Base-by-base conservation (phyloP, 2,329 filamentous ascomycete species). In the Colletotrichum cereale region DNA sequence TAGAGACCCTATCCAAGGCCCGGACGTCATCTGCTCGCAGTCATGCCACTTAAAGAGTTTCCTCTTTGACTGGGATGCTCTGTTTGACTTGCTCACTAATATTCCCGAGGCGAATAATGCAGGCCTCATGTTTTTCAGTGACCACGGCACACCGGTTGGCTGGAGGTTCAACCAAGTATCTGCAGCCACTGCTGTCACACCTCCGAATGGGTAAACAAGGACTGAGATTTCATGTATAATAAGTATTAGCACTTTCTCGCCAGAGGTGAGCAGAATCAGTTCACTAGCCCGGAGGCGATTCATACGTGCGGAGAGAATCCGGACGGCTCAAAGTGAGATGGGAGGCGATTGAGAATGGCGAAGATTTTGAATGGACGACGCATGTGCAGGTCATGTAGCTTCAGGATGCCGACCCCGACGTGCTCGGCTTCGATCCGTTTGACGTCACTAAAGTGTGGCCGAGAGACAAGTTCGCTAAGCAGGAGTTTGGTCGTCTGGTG, bases 351-450 rank as follows among this genome's bases (percentile, higher is more conserved):
- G 80, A 86, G 63, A 80, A 80, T 26, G 86, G 86, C 50, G 84
- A 90, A 40, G 82, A 83, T 73, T 84, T 87, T 36, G 84, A 84
- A 14, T 90, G 87, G 87, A 87, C 84, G 29, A 84, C 85, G 73
- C 87, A 85, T 73, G 84, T 89, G 8, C 88, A 90, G 77, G 82
- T 87, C n/a, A 83, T 90, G 74, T 83, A 84, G 57, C 87, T 87
- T 11, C 83, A 87, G 62, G 82, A 90, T 67, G 86, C 87, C 5
- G 84, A 88, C 69, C 80, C 84, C 2, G 78, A 81, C n/a, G 82
- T 82, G 58, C 80, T 88, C n/a, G 83, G 84, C 5, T 88, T 87
- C 71, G 85, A 88, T 63, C 82, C 84, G 10, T 87, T 88, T 71
- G 86, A 88, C 73, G 80, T 87, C 5, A 87, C 86, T 44, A 87